Base-by-base conservation (phyloP, 768 basidiomycete species). In the Lactarius indigo region DNA sequence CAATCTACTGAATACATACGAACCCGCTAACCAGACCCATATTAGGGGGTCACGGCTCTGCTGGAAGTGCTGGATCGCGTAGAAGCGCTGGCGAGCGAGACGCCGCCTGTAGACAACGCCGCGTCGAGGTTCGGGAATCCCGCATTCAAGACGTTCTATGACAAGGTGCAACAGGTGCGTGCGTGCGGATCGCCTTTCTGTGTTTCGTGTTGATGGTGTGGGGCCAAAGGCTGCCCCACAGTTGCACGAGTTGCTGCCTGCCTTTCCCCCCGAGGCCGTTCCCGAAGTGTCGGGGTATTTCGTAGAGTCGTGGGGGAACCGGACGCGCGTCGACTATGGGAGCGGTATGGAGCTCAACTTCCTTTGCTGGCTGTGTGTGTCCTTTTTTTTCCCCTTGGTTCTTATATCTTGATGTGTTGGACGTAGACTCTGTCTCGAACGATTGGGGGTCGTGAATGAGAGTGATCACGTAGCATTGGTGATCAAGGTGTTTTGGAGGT, bases 311-410 rank as follows among this genome's bases (percentile, higher is more conserved):
- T 98, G 96, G 96, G 97, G 97, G 0, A 97, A 91, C 75, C 80
- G 90, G 33, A 85, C 89, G 57, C 82, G 97, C 10, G 94, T 99
- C 62, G 97, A 99, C 77, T 99, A 99, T 77, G 97, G 97, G n/a
- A 97, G 95, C 72, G 97, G 97, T 17, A 98, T 98, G 96, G 97
- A 99, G 74, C 82, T 98, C 54, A 96, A 98, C 77, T 99, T 98
- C 73, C 66, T 98, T 3, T 98, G 96, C 73, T 98, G 95, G 95
- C 74, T 98, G 96, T 97, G 74, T 70, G 93, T 1, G 23, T 26
- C 23, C 9, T 7, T 52, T 8, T 30, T 54, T 37, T 33, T 0
- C 8, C 15, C 5, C 33, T 26, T 60, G 18, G 61, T 28, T 39
- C 18, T 67, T 26, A 20, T 57, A 50, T 39, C 30, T 41, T 13